Percentiles rank a stretch among this genome's conserved stretches.
These are phyloP conservation scores for Kuraishia hungarica DNA, from an alignment of 805 yeast species.

Conservation along the genomic window DNA sequence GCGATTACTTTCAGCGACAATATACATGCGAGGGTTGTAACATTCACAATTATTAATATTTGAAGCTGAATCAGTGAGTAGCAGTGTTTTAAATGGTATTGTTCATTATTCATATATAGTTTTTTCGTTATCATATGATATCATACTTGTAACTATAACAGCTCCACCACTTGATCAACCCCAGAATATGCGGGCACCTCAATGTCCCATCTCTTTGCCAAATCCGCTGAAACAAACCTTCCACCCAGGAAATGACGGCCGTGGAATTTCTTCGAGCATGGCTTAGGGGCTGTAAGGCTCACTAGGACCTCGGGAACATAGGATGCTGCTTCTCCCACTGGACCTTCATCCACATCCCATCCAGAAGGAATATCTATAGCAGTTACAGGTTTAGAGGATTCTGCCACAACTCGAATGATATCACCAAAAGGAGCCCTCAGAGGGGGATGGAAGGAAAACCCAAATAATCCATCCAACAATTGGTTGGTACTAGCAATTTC, in stretches of 20 bases:
- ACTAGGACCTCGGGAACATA: constrained; percentile 59
- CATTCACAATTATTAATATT: too few species aligned
- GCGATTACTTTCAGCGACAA: too few species aligned
- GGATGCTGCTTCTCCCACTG: constrained; percentile 28
- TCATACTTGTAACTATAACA: constrained; percentile 8
- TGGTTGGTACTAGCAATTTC: constrained; percentile 30
- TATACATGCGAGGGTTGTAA: too few species aligned
- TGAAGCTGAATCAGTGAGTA: too few species aligned
- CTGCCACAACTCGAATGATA: constrained; percentile 32
- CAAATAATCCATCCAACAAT: constrained; percentile 80
- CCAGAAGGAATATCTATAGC: constrained; percentile 93
- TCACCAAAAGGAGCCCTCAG: constrained; percentile 67
- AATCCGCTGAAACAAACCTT: constrained; percentile 57
- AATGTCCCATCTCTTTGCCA: constrained; percentile 71
- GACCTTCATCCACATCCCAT: constrained; percentile 94
- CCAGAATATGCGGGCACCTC: constrained; percentile 53
- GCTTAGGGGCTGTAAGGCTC: constrained; percentile 91
- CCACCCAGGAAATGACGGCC: constrained; percentile 83
- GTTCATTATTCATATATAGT: too few species aligned
- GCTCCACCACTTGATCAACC: constrained; percentile 43
- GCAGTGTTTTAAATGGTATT: too few species aligned
- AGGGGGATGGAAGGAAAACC: constrained; percentile 90
- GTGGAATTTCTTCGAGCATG: constrained; percentile 43
- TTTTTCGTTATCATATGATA: too few species aligned
- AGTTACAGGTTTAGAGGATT: constrained; percentile 43